Evolutionary conservation across 805 yeast genomes (phyloP).

Genomic region (Allodekkera sacchari): DNA sequence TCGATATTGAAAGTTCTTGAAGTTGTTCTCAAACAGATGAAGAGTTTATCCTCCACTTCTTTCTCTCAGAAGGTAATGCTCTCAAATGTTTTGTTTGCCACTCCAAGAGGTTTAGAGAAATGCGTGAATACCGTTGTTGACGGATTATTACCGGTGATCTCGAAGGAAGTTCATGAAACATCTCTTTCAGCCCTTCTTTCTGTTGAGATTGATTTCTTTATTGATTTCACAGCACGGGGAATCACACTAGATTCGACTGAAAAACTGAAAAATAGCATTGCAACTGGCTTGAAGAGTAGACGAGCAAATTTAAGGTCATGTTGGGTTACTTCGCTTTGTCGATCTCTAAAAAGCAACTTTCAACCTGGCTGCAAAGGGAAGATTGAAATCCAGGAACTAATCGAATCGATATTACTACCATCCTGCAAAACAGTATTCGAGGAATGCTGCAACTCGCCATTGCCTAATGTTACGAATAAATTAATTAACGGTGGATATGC

Average conservation of each 20-base stretch:
- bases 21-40: constrained; percentile 50
- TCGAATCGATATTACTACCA: no score
- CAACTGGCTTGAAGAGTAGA: constrained; percentile 58
- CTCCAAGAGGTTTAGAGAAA: constrained; percentile 16
- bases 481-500: constrained; percentile 50
- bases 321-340: constrained; percentile 56
- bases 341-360: no score
- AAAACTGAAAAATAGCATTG: constrained; percentile 24
- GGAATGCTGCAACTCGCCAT: constrained; percentile 44
- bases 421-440: no score
- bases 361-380: no score
- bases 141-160: constrained; percentile 40
- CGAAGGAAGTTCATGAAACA: constrained; percentile 71
- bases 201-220: constrained; percentile 40
- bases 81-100: constrained; percentile 32
- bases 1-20: constrained; percentile 31
- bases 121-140: constrained; percentile 24
- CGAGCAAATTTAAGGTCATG: constrained; percentile 52
- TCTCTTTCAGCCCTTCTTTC: constrained; percentile 43
- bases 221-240: constrained; percentile 20
- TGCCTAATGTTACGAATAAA: constrained; percentile 43
- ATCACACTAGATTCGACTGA: constrained; percentile 14
- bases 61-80: constrained; percentile 58
- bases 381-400: no score
- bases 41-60: constrained; percentile 44